Percentiles rank a stretch among this genome's conserved stretches.
Conservation (phyloP, 106 monocot genomes). For the Phalaenopsis equestris region DNA sequence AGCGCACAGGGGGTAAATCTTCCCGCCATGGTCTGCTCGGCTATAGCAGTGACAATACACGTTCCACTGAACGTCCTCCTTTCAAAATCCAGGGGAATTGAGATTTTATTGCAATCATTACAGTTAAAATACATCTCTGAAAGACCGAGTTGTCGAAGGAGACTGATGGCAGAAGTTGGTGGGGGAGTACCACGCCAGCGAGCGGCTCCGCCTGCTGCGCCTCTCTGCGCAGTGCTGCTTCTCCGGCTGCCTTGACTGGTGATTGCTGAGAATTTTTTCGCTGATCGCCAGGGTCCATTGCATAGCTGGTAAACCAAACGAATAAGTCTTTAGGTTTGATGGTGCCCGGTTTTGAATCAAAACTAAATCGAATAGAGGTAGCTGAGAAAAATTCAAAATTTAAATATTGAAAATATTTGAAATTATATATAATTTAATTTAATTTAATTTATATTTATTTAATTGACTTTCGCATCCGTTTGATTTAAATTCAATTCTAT, state of each 20-base stretch:
- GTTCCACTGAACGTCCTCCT: background rate
- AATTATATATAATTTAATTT: no score
- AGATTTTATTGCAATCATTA: background rate
- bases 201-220: slow-evolving; percentile 26
- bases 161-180: slow-evolving; percentile 5
- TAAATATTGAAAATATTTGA: no score
- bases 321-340: no score
- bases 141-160: background rate
- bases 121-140: background rate
- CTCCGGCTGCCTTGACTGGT: slow-evolving; percentile 12
- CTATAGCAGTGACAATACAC: background rate
- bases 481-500: no score
- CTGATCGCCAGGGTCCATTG: no score
- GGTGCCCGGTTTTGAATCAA: no score
- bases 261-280: background rate
- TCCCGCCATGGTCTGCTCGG: slow-evolving; percentile 32
- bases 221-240: slow-evolving; percentile 46
- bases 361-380: no score
- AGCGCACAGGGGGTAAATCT: slow-evolving; percentile 46
- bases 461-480: no score
- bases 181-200: slow-evolving; percentile 15
- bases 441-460: no score
- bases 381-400: no score
- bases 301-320: no score
- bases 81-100: background rate